Percentiles rank a stretch among this genome's conserved stretches.
These are phyloP conservation scores for Brassica incana DNA, from an alignment of 345 rosid species.

Conservation along the genomic window DNA sequence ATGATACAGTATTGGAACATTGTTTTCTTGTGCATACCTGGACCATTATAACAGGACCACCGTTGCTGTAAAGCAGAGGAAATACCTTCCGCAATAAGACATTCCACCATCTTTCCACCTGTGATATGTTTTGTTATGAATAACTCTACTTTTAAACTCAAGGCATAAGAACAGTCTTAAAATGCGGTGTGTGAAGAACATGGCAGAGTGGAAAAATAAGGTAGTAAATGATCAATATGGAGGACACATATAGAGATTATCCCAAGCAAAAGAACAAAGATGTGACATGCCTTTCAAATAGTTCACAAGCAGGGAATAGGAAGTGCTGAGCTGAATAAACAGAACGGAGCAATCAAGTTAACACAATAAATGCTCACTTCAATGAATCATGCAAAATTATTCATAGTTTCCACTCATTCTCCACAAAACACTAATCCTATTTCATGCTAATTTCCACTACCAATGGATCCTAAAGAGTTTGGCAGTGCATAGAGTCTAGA, in stretches of 20 bases:
- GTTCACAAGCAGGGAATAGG: background rate
- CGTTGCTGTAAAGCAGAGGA: slow-evolving; percentile 72
- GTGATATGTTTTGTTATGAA: slow-evolving; percentile 29
- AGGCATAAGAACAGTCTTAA: background rate
- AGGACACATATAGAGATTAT: background rate
- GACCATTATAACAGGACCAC: slow-evolving; percentile 91
- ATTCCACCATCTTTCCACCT: slow-evolving; percentile 93
- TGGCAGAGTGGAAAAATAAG: background rate
- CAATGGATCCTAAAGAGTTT: background rate
- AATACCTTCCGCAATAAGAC: slow-evolving; percentile 64
- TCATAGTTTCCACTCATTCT: no score
- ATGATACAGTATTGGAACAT: background rate
- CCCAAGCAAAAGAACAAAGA: background rate
- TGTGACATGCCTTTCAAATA: background rate
- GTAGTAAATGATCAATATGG: background rate
- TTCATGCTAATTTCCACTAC: background rate
- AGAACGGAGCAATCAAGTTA: background rate
- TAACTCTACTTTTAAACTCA: background rate
- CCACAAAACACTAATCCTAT: no score
- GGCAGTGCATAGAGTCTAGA: background rate
- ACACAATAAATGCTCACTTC: background rate
- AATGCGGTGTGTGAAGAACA: background rate
- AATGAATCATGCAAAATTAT: no score
- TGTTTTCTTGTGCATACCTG: slow-evolving; percentile 53
- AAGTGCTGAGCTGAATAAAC: background rate